Conservation (phyloP, 345 rosid species). For the Bruguiera parviflora region DNA sequence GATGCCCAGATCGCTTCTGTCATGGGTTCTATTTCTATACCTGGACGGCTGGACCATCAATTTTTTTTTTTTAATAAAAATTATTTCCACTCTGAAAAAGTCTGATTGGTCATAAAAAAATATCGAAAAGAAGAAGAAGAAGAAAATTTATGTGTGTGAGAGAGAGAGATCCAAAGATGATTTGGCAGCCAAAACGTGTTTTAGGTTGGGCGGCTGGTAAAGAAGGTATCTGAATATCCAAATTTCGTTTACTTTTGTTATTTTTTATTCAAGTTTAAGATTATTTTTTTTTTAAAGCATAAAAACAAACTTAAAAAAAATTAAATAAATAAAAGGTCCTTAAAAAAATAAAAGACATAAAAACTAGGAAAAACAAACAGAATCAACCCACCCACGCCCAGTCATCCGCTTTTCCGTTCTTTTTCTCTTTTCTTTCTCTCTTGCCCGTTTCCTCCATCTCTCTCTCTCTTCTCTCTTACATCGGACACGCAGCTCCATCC, state of each 20-base stretch:
- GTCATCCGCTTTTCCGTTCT: neutral
- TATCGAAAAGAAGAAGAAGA: no score
- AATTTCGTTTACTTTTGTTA: neutral
- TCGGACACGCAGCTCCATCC: neutral
- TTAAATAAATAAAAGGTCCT: no score
- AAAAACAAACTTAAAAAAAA: no score
- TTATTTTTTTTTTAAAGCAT: no score
- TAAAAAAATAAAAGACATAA: no score
- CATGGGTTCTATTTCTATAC: no score
- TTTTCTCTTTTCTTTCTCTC: neutral
- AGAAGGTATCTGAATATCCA: neutral
- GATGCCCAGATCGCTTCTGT: no score
- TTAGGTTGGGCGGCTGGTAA: slow-evolving; percentile 12
- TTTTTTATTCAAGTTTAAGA: neutral
- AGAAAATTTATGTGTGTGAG: no score
- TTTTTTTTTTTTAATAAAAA: neutral
- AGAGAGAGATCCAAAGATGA: neutral
- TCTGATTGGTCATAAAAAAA: no score
- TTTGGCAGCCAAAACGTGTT: slow-evolving; percentile 2
- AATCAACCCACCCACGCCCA: neutral
- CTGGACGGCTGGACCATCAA: neutral
- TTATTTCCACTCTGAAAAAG: no score
- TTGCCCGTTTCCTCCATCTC: neutral
- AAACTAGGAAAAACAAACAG: neutral
- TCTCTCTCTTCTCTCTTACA: neutral